phyloP scores from a whole-genome alignment of 768 basidiomycete genomes.

The Clavulina sp. region DNA sequence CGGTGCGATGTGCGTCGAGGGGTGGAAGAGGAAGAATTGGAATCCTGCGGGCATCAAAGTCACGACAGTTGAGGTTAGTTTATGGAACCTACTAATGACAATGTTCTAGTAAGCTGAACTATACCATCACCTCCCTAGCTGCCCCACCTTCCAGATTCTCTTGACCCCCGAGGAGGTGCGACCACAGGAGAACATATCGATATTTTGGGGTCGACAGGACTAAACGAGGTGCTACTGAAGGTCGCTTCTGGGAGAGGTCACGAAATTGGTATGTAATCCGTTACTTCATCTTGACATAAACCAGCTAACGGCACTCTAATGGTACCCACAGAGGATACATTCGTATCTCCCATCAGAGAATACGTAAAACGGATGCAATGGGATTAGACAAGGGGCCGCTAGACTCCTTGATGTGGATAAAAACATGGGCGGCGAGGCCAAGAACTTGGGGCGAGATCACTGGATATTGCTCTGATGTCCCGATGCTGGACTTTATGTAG shows the following conservation, averaged over 20 bases:
- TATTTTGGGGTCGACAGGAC: conserved; percentile 52
- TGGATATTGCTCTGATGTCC: too few species aligned
- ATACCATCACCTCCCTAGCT: conserved; percentile 27
- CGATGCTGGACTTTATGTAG: too few species aligned
- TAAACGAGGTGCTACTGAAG: conserved; percentile 84
- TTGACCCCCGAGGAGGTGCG: conserved; percentile 75
- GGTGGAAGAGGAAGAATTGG: conserved; percentile 79
- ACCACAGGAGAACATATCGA: conserved; percentile 87
- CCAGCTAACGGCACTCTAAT: not conserved
- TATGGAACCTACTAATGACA: not conserved
- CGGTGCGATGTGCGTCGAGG: conserved; percentile 93
- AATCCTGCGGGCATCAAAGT: conserved; percentile 82
- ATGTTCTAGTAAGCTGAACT: not conserved
- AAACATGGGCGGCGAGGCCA: too few species aligned
- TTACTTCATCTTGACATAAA: not conserved
- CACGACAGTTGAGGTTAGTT: conserved; percentile 62
- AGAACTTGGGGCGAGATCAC: too few species aligned
- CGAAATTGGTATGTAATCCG: conserved; percentile 26
- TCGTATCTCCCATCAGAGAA: conserved; percentile 8
- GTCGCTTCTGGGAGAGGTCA: conserved; percentile 71
- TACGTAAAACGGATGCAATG: conserved; percentile 9
- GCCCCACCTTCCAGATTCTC: conserved; percentile 55
- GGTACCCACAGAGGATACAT: conserved; percentile 6
- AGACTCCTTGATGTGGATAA: too few species aligned
- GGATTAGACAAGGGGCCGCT: too few species aligned